Percentiles rank a stretch among this genome's conserved stretches.
Conservation (phyloP, 2,329 filamentous ascomycete genomes). For the Aureobasidium sp. region DNA sequence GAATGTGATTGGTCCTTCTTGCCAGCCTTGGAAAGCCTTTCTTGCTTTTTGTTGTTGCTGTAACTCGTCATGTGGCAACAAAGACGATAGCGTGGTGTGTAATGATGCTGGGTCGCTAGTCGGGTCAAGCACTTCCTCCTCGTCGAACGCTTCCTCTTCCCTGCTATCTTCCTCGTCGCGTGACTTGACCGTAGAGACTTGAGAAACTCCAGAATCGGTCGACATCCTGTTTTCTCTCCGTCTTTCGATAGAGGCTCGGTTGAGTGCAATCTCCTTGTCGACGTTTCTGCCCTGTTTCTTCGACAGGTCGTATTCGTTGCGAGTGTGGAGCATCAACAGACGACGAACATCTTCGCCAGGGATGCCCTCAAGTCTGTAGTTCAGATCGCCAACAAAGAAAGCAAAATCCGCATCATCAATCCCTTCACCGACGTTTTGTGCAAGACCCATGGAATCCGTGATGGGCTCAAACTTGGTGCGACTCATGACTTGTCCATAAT, state of each 20-base stretch:
- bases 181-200: neutral
- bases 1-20: constrained; percentile 79
- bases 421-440: constrained; percentile 49
- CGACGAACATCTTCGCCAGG: constrained; percentile 84
- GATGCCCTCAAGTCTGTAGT: constrained; percentile 82
- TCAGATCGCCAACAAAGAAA: constrained; percentile 95
- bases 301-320: constrained; percentile 61
- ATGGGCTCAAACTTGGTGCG: constrained; percentile 74
- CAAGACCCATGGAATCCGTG: constrained; percentile 52
- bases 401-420: constrained; percentile 88
- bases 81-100: constrained; percentile 76
- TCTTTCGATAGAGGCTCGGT: neutral
- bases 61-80: constrained; percentile 86
- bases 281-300: constrained; percentile 25
- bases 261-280: constrained; percentile 25
- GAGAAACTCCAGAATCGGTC: constrained; percentile 9
- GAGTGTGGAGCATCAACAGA: constrained; percentile 71
- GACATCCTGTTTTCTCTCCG: neutral
- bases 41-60: constrained; percentile 60
- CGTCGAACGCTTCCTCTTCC: neutral
- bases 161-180: neutral
- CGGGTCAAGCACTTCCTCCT: constrained; percentile 8
- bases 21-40: constrained; percentile 87
- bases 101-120: constrained; percentile 66
- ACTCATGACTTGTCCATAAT: constrained; percentile 66